Conservation (phyloP, 305 asterid genomes). For the Solanum hybrid region DNA sequence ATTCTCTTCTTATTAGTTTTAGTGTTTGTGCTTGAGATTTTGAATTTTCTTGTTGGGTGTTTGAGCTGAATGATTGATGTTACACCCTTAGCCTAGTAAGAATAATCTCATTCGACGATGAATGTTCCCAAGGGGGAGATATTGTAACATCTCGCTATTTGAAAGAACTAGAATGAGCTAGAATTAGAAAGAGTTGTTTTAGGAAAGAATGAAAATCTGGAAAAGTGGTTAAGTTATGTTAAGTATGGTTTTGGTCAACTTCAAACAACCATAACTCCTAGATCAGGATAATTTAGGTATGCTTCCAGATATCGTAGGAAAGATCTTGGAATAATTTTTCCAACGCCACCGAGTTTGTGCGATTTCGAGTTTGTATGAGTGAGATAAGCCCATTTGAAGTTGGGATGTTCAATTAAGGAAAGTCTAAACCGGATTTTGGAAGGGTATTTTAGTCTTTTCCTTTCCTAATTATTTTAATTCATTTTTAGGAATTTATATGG, state of each 20-base stretch:
- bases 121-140: neutral
- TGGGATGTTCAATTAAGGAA: neutral
- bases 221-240: neutral
- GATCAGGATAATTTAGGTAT: too few relatives aligned
- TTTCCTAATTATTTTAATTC: too few relatives aligned
- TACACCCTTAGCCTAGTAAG: neutral
- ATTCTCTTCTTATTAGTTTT: too few relatives aligned
- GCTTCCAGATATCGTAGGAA: neutral
- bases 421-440: neutral
- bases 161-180: too few relatives aligned
- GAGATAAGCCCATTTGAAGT: neutral
- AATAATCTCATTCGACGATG: neutral
- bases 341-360: fast-evolving
- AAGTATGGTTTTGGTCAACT: too few relatives aligned
- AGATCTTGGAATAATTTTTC: too few relatives aligned
- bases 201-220: neutral
- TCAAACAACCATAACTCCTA: fast-evolving
- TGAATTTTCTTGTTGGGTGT: neutral
- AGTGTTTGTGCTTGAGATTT: neutral
- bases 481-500: neutral
- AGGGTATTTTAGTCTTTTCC: neutral
- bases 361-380: neutral
- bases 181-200: neutral
- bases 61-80: neutral
- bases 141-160: neutral